Evolutionary conservation across 2,329 filamentous ascomycete species (phyloP).

Genomic region (Aspergillus carbonarius): DNA sequence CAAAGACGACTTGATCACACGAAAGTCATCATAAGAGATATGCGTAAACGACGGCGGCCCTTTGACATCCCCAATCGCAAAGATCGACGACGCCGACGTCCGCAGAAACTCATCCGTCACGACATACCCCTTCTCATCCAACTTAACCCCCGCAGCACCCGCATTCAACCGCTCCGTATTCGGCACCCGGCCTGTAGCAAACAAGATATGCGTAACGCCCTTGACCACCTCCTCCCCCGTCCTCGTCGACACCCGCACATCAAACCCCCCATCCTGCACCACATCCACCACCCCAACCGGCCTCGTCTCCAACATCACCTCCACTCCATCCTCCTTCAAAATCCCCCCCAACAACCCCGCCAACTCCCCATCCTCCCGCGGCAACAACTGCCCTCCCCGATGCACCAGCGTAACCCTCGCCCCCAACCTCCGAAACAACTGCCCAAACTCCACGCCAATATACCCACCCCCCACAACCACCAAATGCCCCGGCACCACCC

Average conservation of each 20-base stretch:
- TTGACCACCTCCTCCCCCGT: background rate
- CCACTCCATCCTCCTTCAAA: background rate
- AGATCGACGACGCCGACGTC: slow-evolving; percentile 4
- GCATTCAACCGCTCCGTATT: background rate
- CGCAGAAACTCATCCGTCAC: background rate
- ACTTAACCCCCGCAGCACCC: background rate
- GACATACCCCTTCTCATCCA: background rate
- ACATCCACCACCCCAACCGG: background rate
- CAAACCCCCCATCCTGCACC: background rate
- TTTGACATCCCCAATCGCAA: slow-evolving; percentile 7
- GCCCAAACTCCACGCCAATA: slow-evolving; percentile 6
- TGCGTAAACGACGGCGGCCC: slow-evolving; percentile 10
- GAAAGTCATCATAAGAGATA: slow-evolving; percentile 9
- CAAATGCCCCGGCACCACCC: background rate
- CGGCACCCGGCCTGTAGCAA: background rate
- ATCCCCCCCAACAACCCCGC: background rate
- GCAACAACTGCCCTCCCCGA: background rate
- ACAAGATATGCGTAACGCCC: background rate
- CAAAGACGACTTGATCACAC: background rate
- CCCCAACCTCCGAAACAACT: slow-evolving; percentile 3
- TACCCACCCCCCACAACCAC: slow-evolving; percentile 8
- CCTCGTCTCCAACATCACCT: background rate
- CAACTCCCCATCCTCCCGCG: background rate
- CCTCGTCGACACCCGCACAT: background rate
- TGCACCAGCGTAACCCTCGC: background rate